Conservation (phyloP, 495 filamentous ascomycete species). For the Penicillium mononematosum region DNA sequence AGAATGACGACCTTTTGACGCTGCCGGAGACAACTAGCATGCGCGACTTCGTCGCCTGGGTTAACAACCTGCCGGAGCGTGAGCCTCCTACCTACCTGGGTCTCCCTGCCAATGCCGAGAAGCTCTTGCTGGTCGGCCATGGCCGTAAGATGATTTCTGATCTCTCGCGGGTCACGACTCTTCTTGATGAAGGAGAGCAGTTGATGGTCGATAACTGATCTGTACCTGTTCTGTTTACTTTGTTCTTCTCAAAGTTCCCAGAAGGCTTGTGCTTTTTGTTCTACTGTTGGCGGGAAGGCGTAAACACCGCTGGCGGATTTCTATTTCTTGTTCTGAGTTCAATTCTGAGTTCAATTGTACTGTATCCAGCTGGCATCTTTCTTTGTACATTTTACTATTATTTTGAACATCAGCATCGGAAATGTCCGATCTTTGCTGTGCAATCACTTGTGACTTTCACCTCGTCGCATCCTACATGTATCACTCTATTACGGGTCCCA, state of each 20-base stretch:
- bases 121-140: conserved; percentile 86
- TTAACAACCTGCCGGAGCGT: conserved; percentile 85
- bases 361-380: conserved; percentile 15
- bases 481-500: background rate
- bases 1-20: conserved; percentile 61
- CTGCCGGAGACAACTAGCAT: conserved; percentile 78
- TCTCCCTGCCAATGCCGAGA: conserved; percentile 94
- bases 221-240: background rate
- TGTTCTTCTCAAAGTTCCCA: background rate
- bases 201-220: conserved; percentile 65
- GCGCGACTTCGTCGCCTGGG: conserved; percentile 88
- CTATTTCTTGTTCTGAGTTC: conserved; percentile 9
- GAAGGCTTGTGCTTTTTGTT: background rate
- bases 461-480: background rate
- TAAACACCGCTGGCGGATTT: conserved; percentile 27
- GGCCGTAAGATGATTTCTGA: conserved; percentile 83
- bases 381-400: conserved; percentile 18
- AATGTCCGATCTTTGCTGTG: conserved; percentile 3
- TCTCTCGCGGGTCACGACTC: conserved; percentile 73
- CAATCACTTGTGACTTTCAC: conserved; percentile 17
- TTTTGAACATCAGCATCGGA: background rate
- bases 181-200: conserved; percentile 93
- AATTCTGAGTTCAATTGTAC: conserved; percentile 15
- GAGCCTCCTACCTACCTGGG: conserved; percentile 98
- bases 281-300: background rate